Evolutionary conservation across 2,329 filamentous ascomycete genomes (phyloP).

Genomic region (Apiospora pterosperma): DNA sequence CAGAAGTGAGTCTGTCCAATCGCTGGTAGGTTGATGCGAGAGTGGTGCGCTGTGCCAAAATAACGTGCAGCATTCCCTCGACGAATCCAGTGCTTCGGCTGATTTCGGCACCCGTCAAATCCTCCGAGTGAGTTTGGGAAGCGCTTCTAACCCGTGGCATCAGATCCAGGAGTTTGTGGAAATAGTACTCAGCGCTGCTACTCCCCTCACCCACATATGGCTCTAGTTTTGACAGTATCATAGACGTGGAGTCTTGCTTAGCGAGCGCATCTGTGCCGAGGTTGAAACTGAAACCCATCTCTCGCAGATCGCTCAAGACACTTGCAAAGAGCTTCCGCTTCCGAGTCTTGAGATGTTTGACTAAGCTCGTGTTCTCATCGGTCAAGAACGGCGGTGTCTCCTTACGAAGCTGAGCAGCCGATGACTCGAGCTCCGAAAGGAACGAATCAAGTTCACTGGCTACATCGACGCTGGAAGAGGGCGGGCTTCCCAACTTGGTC

Average conservation of each 20-base stretch:
- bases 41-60: constrained; percentile 55
- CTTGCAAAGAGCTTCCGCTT: constrained; percentile 91
- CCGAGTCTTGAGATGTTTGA: constrained; percentile 86
- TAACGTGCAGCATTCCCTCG: constrained; percentile 76
- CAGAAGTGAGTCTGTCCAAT: constrained; percentile 34
- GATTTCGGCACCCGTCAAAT: constrained; percentile 78
- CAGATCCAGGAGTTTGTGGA: constrained; percentile 76
- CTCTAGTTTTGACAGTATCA: constrained; percentile 61
- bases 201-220: constrained; percentile 31
- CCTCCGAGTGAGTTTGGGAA: constrained; percentile 73
- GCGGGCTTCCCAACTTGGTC: constrained; percentile 56
- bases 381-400: constrained; percentile 79
- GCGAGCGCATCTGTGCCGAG: constrained; percentile 69
- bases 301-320: constrained; percentile 74
- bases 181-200: constrained; percentile 62
- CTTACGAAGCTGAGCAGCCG: constrained; percentile 72
- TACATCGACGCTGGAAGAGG: constrained; percentile 51
- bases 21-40: constrained; percentile 39
- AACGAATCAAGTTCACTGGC: constrained; percentile 63
- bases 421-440: constrained; percentile 62
- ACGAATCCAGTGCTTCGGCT: constrained; percentile 76
- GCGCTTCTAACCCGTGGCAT: constrained; percentile 65
- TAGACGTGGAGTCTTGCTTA: constrained; percentile 68
- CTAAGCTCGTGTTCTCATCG: constrained; percentile 78
- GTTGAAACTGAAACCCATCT: constrained; percentile 89